Percentiles rank a stretch among this genome's conserved stretches.
Evolutionary conservation across 2,329 filamentous ascomycete genomes (phyloP).

Genomic region (Sporothrix phasma): DNA sequence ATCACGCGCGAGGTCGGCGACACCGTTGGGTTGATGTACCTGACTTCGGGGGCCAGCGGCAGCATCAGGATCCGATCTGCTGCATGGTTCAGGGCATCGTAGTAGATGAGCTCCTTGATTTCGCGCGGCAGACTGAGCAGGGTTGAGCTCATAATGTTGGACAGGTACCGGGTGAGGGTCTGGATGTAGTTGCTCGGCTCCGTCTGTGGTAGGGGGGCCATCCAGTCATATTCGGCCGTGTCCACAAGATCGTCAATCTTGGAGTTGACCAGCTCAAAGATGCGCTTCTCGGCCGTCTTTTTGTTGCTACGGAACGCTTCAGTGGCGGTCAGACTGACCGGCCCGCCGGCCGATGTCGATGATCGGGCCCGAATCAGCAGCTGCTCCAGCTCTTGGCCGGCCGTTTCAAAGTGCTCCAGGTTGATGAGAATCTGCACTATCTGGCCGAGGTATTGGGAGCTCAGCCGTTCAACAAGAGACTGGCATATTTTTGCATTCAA

Average conservation of each 20-base stretch:
- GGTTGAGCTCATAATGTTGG: conserved; percentile 94
- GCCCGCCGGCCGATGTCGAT: conserved; percentile 68
- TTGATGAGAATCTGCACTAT: conserved; percentile 99
- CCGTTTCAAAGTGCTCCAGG: conserved; percentile 89
- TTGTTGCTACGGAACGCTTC: conserved; percentile 81
- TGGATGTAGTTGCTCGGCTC: conserved; percentile 93
- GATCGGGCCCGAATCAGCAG: conserved; percentile 77
- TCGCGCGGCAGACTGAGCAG: conserved; percentile 85
- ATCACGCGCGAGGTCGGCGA: conserved; percentile 70
- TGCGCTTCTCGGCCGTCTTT: conserved; percentile 92
- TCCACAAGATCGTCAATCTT: conserved; percentile 98
- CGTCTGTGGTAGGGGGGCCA: conserved; percentile 45
- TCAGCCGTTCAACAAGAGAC: conserved; percentile 76
- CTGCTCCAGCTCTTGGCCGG: conserved; percentile 80
- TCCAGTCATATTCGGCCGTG: conserved; percentile 93
- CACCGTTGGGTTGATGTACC: conserved; percentile 78
- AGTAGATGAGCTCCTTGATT: conserved; percentile 97
- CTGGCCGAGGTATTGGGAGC: conserved; percentile 89
- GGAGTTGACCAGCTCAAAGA: conserved; percentile 96
- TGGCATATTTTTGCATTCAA: conserved; percentile 86
- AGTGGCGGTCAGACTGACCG: conserved; percentile 71
- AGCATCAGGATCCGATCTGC: conserved; percentile 73
- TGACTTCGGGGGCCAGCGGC: conserved; percentile 68
- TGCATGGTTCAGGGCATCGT: conserved; percentile 87
- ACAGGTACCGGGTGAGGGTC: conserved; percentile 82